Conservation (phyloP, 2,329 filamentous ascomycete species). For the Macrophomina phaseolina region DNA sequence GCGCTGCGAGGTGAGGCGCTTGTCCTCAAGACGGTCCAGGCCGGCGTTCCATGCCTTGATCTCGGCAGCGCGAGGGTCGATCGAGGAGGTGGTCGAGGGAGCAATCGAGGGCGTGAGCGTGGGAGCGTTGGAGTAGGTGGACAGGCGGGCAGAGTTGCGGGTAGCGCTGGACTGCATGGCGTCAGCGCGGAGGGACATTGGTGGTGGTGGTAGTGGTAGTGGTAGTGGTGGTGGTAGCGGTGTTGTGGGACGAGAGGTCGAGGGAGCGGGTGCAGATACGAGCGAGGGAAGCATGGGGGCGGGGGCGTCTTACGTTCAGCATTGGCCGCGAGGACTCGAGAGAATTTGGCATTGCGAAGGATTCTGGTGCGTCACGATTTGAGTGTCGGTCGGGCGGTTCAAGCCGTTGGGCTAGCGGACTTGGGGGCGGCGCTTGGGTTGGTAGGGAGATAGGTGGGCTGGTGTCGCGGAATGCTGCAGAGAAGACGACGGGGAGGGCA, state of each 20-base stretch:
- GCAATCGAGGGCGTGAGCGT: slow-evolving; percentile 59
- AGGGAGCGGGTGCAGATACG: slow-evolving; percentile 21
- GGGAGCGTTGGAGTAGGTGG: slow-evolving; percentile 57
- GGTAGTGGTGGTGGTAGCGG: slow-evolving; percentile 19
- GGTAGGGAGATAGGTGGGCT: neutral
- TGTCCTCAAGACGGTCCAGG: slow-evolving; percentile 88
- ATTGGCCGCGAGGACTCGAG: slow-evolving; percentile 48
- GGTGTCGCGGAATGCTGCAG: slow-evolving; percentile 23
- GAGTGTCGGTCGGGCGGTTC: slow-evolving; percentile 8
- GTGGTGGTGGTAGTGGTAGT: slow-evolving; percentile 11
- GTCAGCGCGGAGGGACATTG: slow-evolving; percentile 8
- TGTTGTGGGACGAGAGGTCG: slow-evolving; percentile 35
- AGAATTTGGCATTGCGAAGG: slow-evolving; percentile 43
- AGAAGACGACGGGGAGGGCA: neutral
- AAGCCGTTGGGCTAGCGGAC: slow-evolving; percentile 17
- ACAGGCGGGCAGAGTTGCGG: slow-evolving; percentile 53
- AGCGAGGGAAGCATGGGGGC: slow-evolving; percentile 29
- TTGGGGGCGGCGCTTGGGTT: neutral
- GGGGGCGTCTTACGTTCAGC: slow-evolving; percentile 45
- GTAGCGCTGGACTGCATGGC: slow-evolving; percentile 31
- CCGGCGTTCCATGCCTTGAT: slow-evolving; percentile 80
- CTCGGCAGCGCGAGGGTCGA: slow-evolving; percentile 61
- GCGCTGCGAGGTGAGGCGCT: slow-evolving; percentile 80
- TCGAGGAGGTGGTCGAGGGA: slow-evolving; percentile 44
- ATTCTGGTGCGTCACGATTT: slow-evolving; percentile 8